These are phyloP conservation scores for Aspergillus affinis DNA, from an alignment of 495 filamentous ascomycete species.

Conservation along the genomic window DNA sequence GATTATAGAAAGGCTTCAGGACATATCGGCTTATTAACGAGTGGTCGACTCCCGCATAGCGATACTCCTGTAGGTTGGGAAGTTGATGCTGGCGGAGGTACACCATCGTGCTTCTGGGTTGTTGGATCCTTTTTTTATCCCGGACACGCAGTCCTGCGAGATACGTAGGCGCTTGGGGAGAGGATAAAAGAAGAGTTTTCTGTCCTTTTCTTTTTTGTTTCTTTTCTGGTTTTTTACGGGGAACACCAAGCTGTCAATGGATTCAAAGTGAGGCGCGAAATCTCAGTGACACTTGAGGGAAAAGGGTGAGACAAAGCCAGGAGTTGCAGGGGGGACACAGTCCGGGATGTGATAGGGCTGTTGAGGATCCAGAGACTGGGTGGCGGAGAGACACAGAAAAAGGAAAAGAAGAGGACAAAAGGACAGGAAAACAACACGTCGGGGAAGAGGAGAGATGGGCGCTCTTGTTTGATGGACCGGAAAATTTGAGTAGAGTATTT, in stretches of 20 bases:
- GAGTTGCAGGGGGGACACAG: neutral
- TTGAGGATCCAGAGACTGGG: conserved; percentile 5
- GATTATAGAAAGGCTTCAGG: conserved; percentile 96
- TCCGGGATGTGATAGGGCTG: neutral
- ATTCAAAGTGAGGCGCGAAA: neutral
- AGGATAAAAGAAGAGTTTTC: neutral
- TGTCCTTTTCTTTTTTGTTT: conserved; percentile 1
- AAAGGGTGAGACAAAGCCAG: neutral
- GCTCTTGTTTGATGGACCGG: neutral
- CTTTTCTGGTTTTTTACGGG: conserved; percentile 5
- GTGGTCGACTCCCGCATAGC: conserved; percentile 88
- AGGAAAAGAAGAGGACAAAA: conserved; percentile 7
- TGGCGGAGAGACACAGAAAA: neutral
- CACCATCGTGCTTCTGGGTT: conserved; percentile 51
- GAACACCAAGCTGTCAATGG: neutral
- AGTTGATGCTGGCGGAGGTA: conserved; percentile 93
- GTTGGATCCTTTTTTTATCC: conserved; percentile 7
- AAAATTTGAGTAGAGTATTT: conserved; percentile 4
- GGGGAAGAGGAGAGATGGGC: conserved; percentile 5
- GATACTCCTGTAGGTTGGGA: conserved; percentile 84
- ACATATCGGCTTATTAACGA: conserved; percentile 86
- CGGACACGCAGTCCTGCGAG: neutral
- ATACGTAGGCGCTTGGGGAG: neutral
- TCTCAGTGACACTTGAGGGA: neutral
- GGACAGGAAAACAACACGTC: conserved; percentile 2